Base-by-base conservation (phyloP, 345 rosid species). In the Syzygium oleosum region DNA sequence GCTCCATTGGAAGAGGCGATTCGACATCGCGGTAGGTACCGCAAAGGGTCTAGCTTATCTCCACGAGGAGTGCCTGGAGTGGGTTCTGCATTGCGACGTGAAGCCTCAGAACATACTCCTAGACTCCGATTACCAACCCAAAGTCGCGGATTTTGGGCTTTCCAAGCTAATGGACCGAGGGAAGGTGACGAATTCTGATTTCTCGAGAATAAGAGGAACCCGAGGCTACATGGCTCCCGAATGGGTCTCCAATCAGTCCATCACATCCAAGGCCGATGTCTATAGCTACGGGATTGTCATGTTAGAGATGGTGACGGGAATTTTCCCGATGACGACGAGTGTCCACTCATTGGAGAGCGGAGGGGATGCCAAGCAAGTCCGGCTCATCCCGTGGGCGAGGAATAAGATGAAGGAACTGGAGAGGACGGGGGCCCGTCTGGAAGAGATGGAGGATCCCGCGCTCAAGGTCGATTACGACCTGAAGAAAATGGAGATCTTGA, bases 251-350 rank as follows among this genome's bases (percentile, higher is more conserved):
- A 88, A 89, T 73, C 84, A 5, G 15, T 49, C 91, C 23, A 79
- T 89, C n/a, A 87, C 91, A 4, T 85, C 88, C 49, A 88, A 88
- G 51, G 87, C 91, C 16, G 93, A 92, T 12, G 92, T 92, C 34
- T 92, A 92, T 22, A 92, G 93, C 88, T 91, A 89, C 2, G 93
- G 93, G 41, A 56, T 91, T 0, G 91, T 92, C 15, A 27, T 91
- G 85, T 56, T 92, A 85, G 94, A 91, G 89, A 63, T 92, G 87
- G 86, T 87, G n/a, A 92, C 90, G 0, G 93, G 92, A 85, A 88
- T 55, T 77, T 87, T 29, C 51, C 86, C 90, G 6, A 41, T 41
- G 0, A 43, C 84, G 11, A 51, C 13, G 23, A 61, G 17, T 5
- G 38, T 27, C 2, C 5, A 29, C 2, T 83, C 65, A 8, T n/a